Percentiles rank a stretch among this genome's conserved stretches.
phyloP scores from a whole-genome alignment of 352 stramenopile genomes.

The Globisporangium iwayamae region DNA sequence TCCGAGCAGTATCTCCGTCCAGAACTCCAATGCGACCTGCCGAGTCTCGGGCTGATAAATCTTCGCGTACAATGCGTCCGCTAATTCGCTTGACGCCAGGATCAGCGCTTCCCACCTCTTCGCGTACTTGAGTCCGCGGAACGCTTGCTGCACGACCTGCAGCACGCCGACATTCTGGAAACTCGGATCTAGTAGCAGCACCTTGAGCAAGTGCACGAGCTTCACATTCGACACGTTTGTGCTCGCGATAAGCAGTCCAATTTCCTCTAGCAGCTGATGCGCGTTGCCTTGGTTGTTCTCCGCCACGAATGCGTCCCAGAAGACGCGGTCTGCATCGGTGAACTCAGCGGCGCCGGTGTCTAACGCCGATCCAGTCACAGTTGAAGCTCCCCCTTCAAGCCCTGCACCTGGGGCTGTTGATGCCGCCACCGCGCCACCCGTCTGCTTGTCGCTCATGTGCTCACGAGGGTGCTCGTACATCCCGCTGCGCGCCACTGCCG shows the following conservation, averaged over 20 bases:
- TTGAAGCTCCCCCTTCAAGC: not conserved
- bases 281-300: slow-evolving; percentile 12
- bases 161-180: slow-evolving; percentile 43
- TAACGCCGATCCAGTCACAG: not conserved
- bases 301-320: slow-evolving; percentile 42
- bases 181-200: slow-evolving; percentile 31
- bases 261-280: slow-evolving; percentile 30
- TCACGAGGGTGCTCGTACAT: slow-evolving; percentile 1
- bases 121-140: slow-evolving; percentile 63
- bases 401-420: not conserved
- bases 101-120: slow-evolving; percentile 71
- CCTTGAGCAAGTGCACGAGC: slow-evolving; percentile 30
- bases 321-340: slow-evolving; percentile 37
- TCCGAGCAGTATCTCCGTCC: slow-evolving; percentile 58
- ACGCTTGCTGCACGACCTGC: slow-evolving; percentile 49
- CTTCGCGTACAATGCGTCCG: slow-evolving; percentile 39
- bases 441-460: not conserved
- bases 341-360: slow-evolving; percentile 20
- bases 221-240: slow-evolving; percentile 31
- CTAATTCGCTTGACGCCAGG: slow-evolving; percentile 32
- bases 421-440: not conserved
- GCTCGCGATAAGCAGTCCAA: slow-evolving; percentile 65
- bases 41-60: slow-evolving; percentile 22
- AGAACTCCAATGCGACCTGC: slow-evolving; percentile 43
- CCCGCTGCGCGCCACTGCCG: slow-evolving; percentile 30